Evolutionary conservation across 164 flowering plant species (phyloP), one percentile per base, ranked within the genome.

Genomic region (Aristolochia californica): DNA sequence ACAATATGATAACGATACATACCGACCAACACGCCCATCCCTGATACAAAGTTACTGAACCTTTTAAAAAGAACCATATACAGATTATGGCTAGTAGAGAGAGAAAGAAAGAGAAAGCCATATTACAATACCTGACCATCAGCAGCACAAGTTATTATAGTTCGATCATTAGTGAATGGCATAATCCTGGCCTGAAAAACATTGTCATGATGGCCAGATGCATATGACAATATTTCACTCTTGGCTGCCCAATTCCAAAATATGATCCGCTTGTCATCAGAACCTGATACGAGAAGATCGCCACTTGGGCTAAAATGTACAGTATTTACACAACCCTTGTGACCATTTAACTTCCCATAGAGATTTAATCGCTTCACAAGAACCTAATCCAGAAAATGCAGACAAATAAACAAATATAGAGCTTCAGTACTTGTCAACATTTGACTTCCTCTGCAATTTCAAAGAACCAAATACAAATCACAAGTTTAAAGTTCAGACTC

Each of bases 121-220:
- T n/a, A 20, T 17, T 47, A 47, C 10, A n/a, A 53, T 59, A 83
- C 88, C 84, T 85, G 83, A 26, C 89, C 88, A 78, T 86, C 94
- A 47, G 78, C 83, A 57, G 81, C 64, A 70, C 80, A 78, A 28
- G 89, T 80, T n/a, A 86, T 65, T 56, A 86, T 68, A 54, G 48
- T 72, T 38, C 80, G 71, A 54, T 86, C 84, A 74, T 86, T 82
- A 21, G 80, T 70, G 43, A 74, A 86, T 3, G 89, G 89, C 87
- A 86, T 80, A 30, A 80, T 61, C 49, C 52, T 71, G 47, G 84
- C 69, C 68, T 86, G 85, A 51, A 82, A 83, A 57, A 86, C 70
- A 61, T 83, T 83, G 61, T 78, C 76, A 22, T 34, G 16, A 56
- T 86, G 89, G 4, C 87, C 89, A 57, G 89, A 81, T 56, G 62